Evolutionary conservation across 1,139 yeast species (phyloP).

Genomic region (Pichia sp.): DNA sequence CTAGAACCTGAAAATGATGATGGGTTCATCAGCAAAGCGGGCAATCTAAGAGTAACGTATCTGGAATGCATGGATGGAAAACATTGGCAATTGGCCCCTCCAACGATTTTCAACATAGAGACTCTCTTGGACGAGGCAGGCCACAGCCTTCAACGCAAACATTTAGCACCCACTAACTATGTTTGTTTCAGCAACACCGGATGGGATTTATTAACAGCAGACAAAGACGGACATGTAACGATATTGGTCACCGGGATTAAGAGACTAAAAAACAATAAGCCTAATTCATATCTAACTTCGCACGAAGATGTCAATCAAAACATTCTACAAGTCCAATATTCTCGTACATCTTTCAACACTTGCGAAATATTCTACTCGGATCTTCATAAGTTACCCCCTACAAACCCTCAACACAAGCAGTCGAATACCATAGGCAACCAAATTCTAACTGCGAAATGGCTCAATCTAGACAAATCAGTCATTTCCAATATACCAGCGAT

Average conservation of each 20-base stretch:
- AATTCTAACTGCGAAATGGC: conserved; percentile 61
- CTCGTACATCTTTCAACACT: conserved; percentile 35
- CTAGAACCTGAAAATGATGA: conserved; percentile 24
- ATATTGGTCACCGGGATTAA: conserved; percentile 37
- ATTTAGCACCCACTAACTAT: conserved; percentile 13
- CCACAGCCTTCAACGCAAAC: neutral
- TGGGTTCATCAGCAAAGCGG: conserved; percentile 2
- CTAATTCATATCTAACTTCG: conserved; percentile 2
- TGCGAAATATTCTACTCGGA: conserved; percentile 33
- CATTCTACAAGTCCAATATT: conserved; percentile 26
- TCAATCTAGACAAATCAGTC: conserved; percentile 61
- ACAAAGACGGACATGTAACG: conserved; percentile 47
- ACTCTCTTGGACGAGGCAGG: conserved; percentile 5
- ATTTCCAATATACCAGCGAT: conserved; percentile 52
- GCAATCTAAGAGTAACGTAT: conserved; percentile 49
- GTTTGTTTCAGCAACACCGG: conserved; percentile 50
- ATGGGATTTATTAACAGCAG: conserved; percentile 52
- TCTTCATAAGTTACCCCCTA: conserved; percentile 12
- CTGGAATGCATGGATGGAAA: conserved; percentile 61
- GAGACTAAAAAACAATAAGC: conserved; percentile 17
- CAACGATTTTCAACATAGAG: conserved; percentile 32
- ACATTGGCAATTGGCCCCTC: conserved; percentile 60
- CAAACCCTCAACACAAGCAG: conserved; percentile 8
- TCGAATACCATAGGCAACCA: conserved; percentile 26
- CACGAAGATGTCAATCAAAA: conserved; percentile 29